Evolutionary conservation across 208 protist species (phyloP).

Genomic region (Angomonas deanei): DNA sequence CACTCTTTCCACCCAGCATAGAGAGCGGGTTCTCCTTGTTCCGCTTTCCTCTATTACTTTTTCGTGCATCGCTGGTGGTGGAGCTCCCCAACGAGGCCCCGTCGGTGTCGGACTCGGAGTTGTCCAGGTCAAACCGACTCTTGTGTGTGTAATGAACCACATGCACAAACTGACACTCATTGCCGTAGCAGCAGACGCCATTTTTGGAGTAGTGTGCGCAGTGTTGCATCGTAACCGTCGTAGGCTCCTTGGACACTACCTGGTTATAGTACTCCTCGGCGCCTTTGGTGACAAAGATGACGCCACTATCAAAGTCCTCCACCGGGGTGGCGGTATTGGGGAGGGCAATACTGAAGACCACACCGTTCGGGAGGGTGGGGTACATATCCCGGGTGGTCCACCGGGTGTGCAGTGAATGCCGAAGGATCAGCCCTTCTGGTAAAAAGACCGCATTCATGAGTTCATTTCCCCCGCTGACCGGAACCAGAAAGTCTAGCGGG

Average conservation of each 20-base stretch:
- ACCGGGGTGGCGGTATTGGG: constrained; percentile 61
- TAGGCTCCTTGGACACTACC: constrained; percentile 23
- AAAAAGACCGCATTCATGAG: constrained; percentile 16
- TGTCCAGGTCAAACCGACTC: constrained; percentile 23
- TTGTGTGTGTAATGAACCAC: constrained; percentile 74
- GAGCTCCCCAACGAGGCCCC: constrained; percentile 19
- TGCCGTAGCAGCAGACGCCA: constrained; percentile 69
- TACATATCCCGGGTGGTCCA: constrained; percentile 58
- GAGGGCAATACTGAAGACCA: constrained; percentile 63
- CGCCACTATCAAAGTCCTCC: constrained; percentile 41
- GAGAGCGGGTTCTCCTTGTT: constrained; percentile 37
- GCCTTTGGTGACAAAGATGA: constrained; percentile 64
- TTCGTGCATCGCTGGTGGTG: constrained; percentile 12
- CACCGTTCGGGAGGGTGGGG: constrained; percentile 36
- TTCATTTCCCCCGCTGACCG: constrained; percentile 4
- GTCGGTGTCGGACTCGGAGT: constrained; percentile 35
- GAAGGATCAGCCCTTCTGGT: constrained; percentile 38
- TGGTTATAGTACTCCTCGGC: constrained; percentile 59
- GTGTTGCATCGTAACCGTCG: constrained; percentile 79
- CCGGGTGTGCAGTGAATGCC: constrained; percentile 62
- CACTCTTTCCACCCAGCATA: not conserved
- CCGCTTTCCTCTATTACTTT: constrained; percentile 10
- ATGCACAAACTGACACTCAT: constrained; percentile 75
- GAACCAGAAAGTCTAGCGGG: constrained; percentile 20
- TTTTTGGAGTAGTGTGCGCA: constrained; percentile 81